phyloP scores from a whole-genome alignment of 495 filamentous ascomycete species.

The Talaromyces stipitatus region DNA sequence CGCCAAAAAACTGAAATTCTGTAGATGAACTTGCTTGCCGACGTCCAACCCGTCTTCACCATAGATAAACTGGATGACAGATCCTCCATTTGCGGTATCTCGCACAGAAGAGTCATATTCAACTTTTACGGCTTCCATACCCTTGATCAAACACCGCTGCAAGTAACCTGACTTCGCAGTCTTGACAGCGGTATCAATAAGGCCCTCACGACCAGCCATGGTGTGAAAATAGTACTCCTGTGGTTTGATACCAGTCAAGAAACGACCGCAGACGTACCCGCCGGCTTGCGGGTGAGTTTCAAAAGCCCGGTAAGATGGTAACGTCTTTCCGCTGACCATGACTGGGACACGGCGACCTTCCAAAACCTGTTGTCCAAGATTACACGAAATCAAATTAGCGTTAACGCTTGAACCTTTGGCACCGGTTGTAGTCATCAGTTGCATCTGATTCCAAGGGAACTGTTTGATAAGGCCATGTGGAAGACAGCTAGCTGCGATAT shows the following conservation, averaged over 20 bases:
- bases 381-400: conserved; percentile 94
- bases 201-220: conserved; percentile 96
- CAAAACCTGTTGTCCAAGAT: conserved; percentile 92
- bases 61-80: conserved; percentile 90
- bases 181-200: conserved; percentile 99
- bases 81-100: conserved; percentile 71
- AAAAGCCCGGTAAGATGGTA: conserved; percentile 89
- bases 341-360: conserved; percentile 92
- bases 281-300: conserved; percentile 86
- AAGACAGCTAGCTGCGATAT: conserved; percentile 70
- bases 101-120: conserved; percentile 91
- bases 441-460: conserved; percentile 98
- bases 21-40: conserved; percentile 86
- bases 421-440: conserved; percentile 94
- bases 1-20: conserved; percentile 82
- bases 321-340: conserved; percentile 95
- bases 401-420: conserved; percentile 93
- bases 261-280: conserved; percentile 90
- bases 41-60: conserved; percentile 95
- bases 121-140: conserved; percentile 91
- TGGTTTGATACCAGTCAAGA: conserved; percentile 94
- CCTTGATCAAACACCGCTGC: conserved; percentile 97
- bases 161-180: conserved; percentile 94
- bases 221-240: conserved; percentile 99
- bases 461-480: conserved; percentile 78